Base-by-base conservation (phyloP, 441 rosid species). In the Pelargonium fulgidum region DNA sequence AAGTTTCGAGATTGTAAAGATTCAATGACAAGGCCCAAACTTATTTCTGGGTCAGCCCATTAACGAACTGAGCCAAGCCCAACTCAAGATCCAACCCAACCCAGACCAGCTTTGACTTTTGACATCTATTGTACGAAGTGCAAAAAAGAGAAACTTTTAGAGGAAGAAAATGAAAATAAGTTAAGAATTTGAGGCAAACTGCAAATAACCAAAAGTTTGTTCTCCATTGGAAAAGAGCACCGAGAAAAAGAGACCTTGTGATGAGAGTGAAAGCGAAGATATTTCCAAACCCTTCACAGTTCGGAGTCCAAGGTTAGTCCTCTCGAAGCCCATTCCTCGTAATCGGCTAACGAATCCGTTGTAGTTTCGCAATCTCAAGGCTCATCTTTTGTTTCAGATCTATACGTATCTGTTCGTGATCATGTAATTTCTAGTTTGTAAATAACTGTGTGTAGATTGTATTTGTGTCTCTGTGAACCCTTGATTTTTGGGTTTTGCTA, bases 271-370 rank as follows among this genome's bases (percentile, higher is more conserved):
- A 48, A 48, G 54, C 4, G 1, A 39, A 19, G 68, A 17, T 29
- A 52, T 42, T 62, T 63, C 12, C 48, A 41, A 70, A 47, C 79
- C 64, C 72, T 29, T 48, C 54, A 48, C 54, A 48, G 48, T 22
- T 50, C 70, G 17, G 39, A 58, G 83, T 76, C 75, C 76, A 75
- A 76, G 85, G 82, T 75, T 29, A 76, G 84, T 75, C 76, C 67
- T 72, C 65, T 24, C 52, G 3, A 62, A 64, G 68, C 66, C 10
- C 65, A 10, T 64, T 65, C 67, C 19, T 64, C 19, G 47, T 48
- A 19, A 33, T 73, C 68, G 47, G 11, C 67, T 67, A 10, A 11
- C 11, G 13, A 77, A 66, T 42, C 63, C 17, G 54, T 48, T 48
- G 4, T 26, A 39, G 71, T 64, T 67, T 68, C 16, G 8, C 68